phyloP scores from a whole-genome alignment of 352 stramenopile genomes.

The Phytophthora pseudosyringae region DNA sequence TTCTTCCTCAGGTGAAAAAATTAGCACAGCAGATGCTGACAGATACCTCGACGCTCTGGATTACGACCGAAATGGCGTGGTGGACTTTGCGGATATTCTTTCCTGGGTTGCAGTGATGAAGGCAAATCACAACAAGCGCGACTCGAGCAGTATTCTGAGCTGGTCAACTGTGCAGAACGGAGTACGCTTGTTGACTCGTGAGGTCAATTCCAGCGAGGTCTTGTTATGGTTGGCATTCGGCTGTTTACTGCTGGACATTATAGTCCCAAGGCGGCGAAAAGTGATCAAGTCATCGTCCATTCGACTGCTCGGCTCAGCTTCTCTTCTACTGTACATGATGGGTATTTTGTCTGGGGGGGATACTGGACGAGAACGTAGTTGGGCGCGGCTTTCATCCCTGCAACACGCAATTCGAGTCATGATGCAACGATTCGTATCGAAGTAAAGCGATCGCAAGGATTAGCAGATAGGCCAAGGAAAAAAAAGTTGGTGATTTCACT shows the following conservation, averaged over 20 bases:
- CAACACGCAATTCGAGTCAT: conserved; percentile 5
- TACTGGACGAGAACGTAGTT: conserved; percentile 12
- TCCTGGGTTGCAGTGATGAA: conserved; percentile 84
- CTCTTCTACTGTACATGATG: conserved; percentile 39
- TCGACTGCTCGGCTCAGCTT: conserved; percentile 30
- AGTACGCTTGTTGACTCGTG: conserved; percentile 14
- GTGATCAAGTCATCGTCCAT: conserved; percentile 43
- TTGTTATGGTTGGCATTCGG: conserved; percentile 41
- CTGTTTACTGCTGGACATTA: conserved; percentile 45
- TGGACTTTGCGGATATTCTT: conserved; percentile 81
- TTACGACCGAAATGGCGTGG: conserved; percentile 72
- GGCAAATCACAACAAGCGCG: conserved; percentile 46
- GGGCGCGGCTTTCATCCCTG: conserved; percentile 7
- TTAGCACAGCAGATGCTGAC: conserved; percentile 53
- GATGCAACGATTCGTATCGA: conserved; percentile 16
- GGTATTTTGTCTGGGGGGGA: conserved; percentile 21
- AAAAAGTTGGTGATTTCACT: not conserved
- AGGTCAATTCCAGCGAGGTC: conserved; percentile 25
- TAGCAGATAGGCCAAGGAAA: not conserved
- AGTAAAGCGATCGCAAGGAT: not conserved
- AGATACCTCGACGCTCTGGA: conserved; percentile 76
- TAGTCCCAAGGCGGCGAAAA: conserved; percentile 41
- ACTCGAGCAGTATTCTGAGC: conserved; percentile 24
- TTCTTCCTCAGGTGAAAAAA: conserved; percentile 58
- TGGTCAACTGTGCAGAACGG: conserved; percentile 27